Evolutionary conservation across 257 asterid species (phyloP).

Genomic region (Solanum paucissectum): DNA sequence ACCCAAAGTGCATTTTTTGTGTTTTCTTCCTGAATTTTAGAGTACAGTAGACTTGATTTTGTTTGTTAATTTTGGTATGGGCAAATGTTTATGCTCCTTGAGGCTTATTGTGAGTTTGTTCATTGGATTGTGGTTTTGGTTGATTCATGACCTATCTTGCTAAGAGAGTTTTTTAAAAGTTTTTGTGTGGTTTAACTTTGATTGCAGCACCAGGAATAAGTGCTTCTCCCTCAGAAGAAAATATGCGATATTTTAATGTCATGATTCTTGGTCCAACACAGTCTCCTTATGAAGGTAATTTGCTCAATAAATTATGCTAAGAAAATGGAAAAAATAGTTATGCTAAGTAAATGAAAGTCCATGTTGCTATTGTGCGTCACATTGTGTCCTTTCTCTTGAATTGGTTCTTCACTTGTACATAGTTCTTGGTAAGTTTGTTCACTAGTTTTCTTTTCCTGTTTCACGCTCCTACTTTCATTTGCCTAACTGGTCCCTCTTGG

Average conservation of each 20-base stretch:
- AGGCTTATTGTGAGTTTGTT: background rate
- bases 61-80: background rate
- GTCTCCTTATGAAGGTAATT: constrained; percentile 93
- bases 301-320: background rate
- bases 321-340: background rate
- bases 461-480: background rate
- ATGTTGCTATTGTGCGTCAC: background rate
- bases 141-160: background rate
- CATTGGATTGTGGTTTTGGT: background rate
- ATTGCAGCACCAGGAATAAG: constrained; percentile 98
- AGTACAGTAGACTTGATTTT: background rate
- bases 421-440: background rate
- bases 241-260: constrained; percentile 96
- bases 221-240: constrained; percentile 96
- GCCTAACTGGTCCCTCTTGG: background rate
- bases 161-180: background rate
- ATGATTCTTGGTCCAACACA: constrained; percentile 99
- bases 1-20: background rate
- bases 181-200: constrained; percentile 4
- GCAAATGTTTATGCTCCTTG: background rate
- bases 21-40: background rate
- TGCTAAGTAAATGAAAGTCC: background rate
- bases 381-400: background rate
- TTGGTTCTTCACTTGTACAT: background rate
- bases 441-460: background rate